Base-by-base conservation (phyloP, 805 yeast species). In the Candida arabinofermentans region DNA sequence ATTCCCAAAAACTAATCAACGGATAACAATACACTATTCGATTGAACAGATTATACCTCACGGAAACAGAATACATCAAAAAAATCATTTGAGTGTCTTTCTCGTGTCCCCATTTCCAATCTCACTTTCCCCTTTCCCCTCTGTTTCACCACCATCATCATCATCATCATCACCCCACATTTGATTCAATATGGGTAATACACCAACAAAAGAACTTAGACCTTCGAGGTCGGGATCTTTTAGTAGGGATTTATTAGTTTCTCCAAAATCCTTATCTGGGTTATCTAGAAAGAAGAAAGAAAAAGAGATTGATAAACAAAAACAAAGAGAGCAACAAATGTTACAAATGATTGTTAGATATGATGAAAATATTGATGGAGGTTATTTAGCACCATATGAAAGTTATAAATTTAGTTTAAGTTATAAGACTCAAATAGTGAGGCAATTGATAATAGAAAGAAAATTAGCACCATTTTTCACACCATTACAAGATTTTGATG, bases 381-480 rank as follows among this genome's bases (percentile, higher is more conserved):
- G 99, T 2, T 89, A 68, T 58, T 65, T 91, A 48, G 96, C 95
- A 1, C 96, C 98, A 0, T 86, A 77, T 63, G 97, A 97, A 2
- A 85, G 86, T 24, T 91, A 91, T 63, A 77, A 81, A 48, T 80
- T 84, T 36, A 82, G 80, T 51, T 61, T 83, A 41, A 96, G 86
- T 59, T 91, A 79, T 65, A 76, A 83, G 54, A 75, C 85, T 13
- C 75, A 75, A 13, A 69, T 83, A 3, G 97, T 93, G n/a, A 74
- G 86, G 40, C 74, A 67, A 14, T 67, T 85, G 30, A 84, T 91
- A 18, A 67, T 81, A 16, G 76, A 77, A 24, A 73, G 99, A 37
- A 75, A 72, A 51, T 55, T 91, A 30, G 89, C 97, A 0, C 98
- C 99, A 2, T 91, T 93, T 60, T 93, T 77, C 60, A 83, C 89